Conservation (phyloP, 371 early-diverging fungal species). For the Apophysomyces sp. region DNA sequence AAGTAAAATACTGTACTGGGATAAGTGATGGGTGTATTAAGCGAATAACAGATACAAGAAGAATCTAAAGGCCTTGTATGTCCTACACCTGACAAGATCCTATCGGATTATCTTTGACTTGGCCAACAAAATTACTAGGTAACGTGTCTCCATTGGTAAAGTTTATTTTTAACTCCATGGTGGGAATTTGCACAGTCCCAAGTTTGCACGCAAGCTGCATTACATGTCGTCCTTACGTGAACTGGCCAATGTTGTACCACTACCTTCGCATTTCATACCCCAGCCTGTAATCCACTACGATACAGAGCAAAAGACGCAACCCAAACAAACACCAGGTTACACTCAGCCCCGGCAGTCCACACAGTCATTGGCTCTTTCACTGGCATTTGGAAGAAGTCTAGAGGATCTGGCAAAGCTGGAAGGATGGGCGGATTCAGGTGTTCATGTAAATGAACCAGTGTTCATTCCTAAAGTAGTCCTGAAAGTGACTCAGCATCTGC, state of each 20-base stretch:
- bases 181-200: constrained; percentile 69
- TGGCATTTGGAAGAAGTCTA: constrained; percentile 36
- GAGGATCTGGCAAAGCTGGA: constrained; percentile 35
- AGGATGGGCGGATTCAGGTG: neutral
- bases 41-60: constrained; percentile 76
- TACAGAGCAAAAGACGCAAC: neutral
- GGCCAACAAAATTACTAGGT: constrained; percentile 48
- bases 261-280: constrained; percentile 78
- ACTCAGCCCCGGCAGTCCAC: neutral
- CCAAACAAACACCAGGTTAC: constrained; percentile 3
- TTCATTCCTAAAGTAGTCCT: constrained; percentile 30
- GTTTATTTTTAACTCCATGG: neutral
- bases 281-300: constrained; percentile 73
- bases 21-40: neutral
- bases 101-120: constrained; percentile 44
- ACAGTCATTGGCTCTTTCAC: constrained; percentile 11
- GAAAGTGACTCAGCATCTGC: constrained; percentile 31
- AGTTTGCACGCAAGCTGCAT: constrained; percentile 86
- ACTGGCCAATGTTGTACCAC: constrained; percentile 65
- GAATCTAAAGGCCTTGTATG: constrained; percentile 86
- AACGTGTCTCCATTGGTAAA: neutral
- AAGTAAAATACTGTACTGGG: constrained; percentile 47
- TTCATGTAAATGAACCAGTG: constrained; percentile 13
- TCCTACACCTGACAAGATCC: constrained; percentile 71
- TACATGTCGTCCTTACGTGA: constrained; percentile 75